Conservation (phyloP, 441 rosid genomes). For the Mallotus japonicus region DNA sequence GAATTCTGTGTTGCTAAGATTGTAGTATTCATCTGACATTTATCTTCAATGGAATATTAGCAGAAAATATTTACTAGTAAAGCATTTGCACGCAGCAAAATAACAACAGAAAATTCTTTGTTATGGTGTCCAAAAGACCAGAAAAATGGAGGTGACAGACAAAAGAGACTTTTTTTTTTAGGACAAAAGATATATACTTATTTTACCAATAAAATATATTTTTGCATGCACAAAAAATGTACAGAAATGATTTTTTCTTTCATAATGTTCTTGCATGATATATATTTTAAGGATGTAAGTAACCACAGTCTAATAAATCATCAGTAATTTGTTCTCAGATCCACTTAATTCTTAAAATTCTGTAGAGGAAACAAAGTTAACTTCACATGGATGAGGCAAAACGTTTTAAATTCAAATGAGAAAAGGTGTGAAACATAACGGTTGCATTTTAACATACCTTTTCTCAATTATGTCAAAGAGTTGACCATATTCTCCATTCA, state of each 20-base stretch:
- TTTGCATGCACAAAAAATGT: not conserved
- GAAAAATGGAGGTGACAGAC: not conserved
- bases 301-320: not conserved
- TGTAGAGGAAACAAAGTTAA: not conserved
- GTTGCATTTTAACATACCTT: slow-evolving; percentile 49
- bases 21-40: slow-evolving; percentile 4
- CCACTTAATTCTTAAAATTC: not conserved
- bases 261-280: not conserved
- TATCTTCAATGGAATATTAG: not conserved
- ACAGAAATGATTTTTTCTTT: not conserved
- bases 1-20: not conserved
- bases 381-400: not conserved
- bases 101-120: not conserved
- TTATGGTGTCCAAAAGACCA: not conserved
- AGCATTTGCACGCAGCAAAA: not conserved
- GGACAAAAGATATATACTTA: too few relatives aligned
- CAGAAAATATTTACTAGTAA: not conserved
- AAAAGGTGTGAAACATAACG: slow-evolving; percentile 20
- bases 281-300: not conserved
- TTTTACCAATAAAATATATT: not conserved
- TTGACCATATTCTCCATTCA: slow-evolving; percentile 62
- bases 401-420: not conserved
- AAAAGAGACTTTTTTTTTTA: not conserved
- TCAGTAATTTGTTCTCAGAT: not conserved
- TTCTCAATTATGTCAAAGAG: slow-evolving; percentile 62